Base-by-base conservation (phyloP, 768 basidiomycete species). In the Lentinula sp. region DNA sequence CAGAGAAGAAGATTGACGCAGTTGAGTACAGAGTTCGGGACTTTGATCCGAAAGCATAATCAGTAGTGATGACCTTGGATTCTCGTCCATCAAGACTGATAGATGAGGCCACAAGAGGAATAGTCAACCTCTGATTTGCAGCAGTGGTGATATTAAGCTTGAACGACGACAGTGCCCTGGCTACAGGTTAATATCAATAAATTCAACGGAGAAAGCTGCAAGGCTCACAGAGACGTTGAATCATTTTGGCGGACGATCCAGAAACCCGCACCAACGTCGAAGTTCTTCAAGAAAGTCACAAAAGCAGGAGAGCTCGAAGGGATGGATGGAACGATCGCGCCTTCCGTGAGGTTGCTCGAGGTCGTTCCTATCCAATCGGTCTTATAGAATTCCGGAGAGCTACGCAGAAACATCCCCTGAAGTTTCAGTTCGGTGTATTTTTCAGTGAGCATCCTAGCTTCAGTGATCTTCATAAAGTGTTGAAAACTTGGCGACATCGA, bases 351-450 rank as follows among this genome's bases (percentile, higher is more conserved):
- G 2, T 84, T 84, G 11, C 76, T 81, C 23, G 77, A 80, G 23
- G 83, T 78, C 65, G 89, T 81, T 3, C 84, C 86, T 21, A 91
- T 74, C 79, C 85, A 83, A 63, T 91, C 80, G 0, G 91, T 94
- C 74, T 92, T 89, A 71, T 85, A 83, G 69, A 93, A 90, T 51
- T 88, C 87, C 0, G 83, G 86, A 0, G 89, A 87, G 64, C 87
- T 89, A 31, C 92, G 85, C 18, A 93, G 72, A 78, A 94, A 94
- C 16, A 92, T 70, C 16, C 82, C 86, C 67, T 93, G 84, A 18
- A 85, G 80, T 70, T 93, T 94, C 54, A 94, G 75, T 66, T 94
- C 92, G 60, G 84, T 78, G 70, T 80, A 89, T 70, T 94, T 94
- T 5, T 78, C 70, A 0, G 83, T 84, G 45, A 93, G 68, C 15